These are phyloP conservation scores for Thuidium tamariscinum DNA, from an alignment of 225 moss, liverwort and hornwort species.

Conservation along the genomic window DNA sequence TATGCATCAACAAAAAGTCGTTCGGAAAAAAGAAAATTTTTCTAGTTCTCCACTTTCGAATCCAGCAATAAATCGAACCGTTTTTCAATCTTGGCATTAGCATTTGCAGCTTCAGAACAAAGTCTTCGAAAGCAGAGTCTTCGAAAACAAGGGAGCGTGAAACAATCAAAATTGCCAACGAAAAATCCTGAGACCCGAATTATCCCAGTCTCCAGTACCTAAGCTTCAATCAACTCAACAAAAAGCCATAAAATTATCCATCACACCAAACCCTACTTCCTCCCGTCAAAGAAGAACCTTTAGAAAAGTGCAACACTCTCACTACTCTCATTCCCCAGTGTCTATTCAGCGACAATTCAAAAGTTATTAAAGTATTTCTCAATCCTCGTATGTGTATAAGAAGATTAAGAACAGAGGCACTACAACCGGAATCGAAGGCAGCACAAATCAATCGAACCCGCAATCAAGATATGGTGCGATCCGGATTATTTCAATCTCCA, in stretches of 20 bases:
- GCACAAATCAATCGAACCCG: not conserved
- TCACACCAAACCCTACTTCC: not conserved
- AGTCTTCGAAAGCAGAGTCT: not conserved
- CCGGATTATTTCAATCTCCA: not conserved
- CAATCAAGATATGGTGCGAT: too few species aligned
- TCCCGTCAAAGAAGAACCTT: not conserved
- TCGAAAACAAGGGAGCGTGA: not conserved
- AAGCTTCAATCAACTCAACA: not conserved
- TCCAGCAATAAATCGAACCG: not conserved
- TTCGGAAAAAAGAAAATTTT: not conserved
- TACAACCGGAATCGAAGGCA: not conserved
- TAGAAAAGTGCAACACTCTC: not conserved
- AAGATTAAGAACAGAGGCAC: not conserved
- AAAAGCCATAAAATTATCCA: not conserved
- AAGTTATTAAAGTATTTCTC: not conserved
- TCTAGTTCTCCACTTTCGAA: not conserved
- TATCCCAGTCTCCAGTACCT: not conserved
- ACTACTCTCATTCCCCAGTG: not conserved
- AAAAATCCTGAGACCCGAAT: not conserved
- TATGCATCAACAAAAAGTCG: not conserved
- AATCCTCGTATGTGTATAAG: not conserved
- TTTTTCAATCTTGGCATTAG: not conserved
- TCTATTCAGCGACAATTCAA: not conserved
- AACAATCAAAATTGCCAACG: not conserved
- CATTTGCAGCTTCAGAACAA: not conserved